phyloP scores from a whole-genome alignment of 495 filamentous ascomycete species.

The Haplographium delicatum region DNA sequence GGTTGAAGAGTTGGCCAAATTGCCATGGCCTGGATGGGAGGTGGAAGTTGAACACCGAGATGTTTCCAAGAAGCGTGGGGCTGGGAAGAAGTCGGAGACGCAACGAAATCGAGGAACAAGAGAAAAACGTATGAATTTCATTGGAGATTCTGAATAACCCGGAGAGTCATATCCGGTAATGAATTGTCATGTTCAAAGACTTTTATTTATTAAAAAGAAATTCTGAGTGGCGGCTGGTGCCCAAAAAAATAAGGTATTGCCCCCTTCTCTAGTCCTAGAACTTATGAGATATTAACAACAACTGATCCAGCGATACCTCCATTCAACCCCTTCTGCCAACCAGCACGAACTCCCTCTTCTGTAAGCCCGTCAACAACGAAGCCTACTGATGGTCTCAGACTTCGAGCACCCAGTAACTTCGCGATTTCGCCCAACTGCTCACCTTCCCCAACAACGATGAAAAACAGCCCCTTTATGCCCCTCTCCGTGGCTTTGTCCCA shows the following conservation, averaged over 20 bases:
- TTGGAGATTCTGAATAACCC: background rate
- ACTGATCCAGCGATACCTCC: constrained; percentile 8
- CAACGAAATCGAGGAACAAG: constrained; percentile 6
- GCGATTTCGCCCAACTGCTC: constrained; percentile 8
- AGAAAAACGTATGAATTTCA: background rate
- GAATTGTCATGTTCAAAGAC: too few relatives aligned
- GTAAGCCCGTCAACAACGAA: constrained; percentile 11
- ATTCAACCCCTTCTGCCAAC: constrained; percentile 11
- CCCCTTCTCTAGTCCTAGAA: too few relatives aligned
- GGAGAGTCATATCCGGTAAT: background rate
- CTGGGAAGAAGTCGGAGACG: background rate
- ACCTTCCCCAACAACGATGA: constrained; percentile 9
- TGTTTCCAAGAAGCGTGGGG: constrained; percentile 8
- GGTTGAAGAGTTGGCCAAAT: constrained; percentile 10
- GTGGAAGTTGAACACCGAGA: constrained; percentile 18
- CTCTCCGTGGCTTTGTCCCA: constrained; percentile 9
- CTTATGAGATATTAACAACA: constrained; percentile 11
- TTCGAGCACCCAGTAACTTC: background rate
- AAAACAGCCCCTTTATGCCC: constrained; percentile 6
- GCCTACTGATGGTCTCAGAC: constrained; percentile 6
- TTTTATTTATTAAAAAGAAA: too few relatives aligned
- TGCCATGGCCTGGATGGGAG: constrained; percentile 17
- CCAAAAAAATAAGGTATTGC: too few relatives aligned
- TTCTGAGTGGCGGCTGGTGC: too few relatives aligned
- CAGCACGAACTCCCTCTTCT: constrained; percentile 7